Evolutionary conservation across 306 rosid species (phyloP).

Genomic region (Parietaria judaica): DNA sequence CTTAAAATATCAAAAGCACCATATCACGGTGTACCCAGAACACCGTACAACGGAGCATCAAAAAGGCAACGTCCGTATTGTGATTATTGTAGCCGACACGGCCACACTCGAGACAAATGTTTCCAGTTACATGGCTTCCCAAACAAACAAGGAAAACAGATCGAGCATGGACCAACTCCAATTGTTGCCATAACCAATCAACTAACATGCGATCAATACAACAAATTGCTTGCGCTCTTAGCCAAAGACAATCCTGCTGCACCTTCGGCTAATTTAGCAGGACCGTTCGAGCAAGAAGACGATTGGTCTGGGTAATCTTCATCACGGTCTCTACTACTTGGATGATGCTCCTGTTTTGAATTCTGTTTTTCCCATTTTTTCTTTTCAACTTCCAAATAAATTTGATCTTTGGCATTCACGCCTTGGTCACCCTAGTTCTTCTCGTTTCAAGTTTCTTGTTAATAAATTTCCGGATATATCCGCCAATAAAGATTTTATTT

Average conservation of each 20-base stretch:
- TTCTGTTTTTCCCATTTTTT: background rate
- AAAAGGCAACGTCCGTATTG: constrained; percentile 4
- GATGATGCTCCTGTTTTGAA: background rate
- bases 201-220: constrained; percentile 11
- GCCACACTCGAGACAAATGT: constrained; percentile 6
- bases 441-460: background rate
- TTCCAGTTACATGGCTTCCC: constrained; percentile 9
- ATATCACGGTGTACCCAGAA: background rate
- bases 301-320: constrained; percentile 7
- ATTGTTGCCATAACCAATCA: background rate
- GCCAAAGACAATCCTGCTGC: background rate
- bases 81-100: constrained; percentile 10
- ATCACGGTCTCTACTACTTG: background rate
- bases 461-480: background rate
- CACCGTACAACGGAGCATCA: background rate
- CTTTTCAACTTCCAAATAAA: background rate
- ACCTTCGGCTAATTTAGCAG: constrained; percentile 6
- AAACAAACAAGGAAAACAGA: background rate
- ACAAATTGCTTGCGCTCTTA: constrained; percentile 6
- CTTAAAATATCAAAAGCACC: constrained; percentile 2
- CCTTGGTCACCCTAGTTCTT: constrained; percentile 4
- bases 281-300: background rate
- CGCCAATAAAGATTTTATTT: constrained; percentile 1
- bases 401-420: constrained; percentile 2
- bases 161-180: constrained; percentile 3